Evolutionary conservation across 768 basidiomycete genomes (phyloP).

Genomic region (Leccinum uliginosum): DNA sequence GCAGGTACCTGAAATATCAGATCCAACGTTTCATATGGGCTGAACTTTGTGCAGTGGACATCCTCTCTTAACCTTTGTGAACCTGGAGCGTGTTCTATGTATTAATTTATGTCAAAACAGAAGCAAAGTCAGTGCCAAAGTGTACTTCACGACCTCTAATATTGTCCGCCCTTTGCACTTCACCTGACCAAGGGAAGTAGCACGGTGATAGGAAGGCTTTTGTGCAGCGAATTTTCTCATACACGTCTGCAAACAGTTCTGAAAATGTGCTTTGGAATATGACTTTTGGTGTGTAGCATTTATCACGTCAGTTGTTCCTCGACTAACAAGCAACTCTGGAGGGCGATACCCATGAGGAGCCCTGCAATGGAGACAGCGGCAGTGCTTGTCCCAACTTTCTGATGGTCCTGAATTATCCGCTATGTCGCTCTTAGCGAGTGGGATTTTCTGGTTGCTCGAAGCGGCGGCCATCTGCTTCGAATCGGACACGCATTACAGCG

Average conservation of each 20-base stretch:
- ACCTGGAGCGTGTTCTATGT: not conserved
- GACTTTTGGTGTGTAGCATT: not conserved
- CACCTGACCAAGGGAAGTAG: not conserved
- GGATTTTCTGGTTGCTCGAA: not conserved
- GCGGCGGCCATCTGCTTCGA: not conserved
- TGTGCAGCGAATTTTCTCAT: not conserved
- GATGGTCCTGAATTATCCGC: not conserved
- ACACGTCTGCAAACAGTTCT: not conserved
- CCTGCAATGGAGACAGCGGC: not conserved
- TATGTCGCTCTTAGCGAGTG: not conserved
- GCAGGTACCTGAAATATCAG: not conserved
- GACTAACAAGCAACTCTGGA: not conserved
- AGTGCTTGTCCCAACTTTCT: not conserved
- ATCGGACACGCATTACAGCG: not conserved
- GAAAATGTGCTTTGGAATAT: not conserved
- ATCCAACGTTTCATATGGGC: not conserved
- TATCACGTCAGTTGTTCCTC: not conserved
- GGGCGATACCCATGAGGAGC: not conserved
- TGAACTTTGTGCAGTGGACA: not conserved
- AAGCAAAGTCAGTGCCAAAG: not conserved
- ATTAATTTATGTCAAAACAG: not conserved
- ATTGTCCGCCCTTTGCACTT: not conserved
- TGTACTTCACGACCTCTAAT: not conserved
- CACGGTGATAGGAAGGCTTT: not conserved
- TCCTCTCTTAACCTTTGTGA: not conserved